Conservation (phyloP, 192 early-diverging fungal species). For the Rhizoclosmatium sp. region DNA sequence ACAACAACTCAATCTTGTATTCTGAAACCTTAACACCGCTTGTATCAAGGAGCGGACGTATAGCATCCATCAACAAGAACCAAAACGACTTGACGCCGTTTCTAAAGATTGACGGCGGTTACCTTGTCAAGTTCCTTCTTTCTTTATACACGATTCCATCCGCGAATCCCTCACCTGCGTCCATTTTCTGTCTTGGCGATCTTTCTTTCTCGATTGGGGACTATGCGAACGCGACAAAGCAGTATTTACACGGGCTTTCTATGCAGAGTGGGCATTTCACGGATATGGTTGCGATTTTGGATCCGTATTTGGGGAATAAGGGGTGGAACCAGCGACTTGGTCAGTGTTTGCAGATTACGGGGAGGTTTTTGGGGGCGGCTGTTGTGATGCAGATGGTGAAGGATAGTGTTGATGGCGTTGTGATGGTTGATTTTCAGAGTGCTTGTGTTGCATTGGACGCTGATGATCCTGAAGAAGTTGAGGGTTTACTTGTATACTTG, state of each 20-base stretch:
- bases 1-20: neutral
- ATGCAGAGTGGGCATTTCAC: constrained; percentile 7
- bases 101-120: constrained; percentile 8
- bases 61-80: neutral
- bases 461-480: neutral
- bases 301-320: neutral
- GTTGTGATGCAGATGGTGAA: neutral
- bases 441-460: constrained; percentile 15
- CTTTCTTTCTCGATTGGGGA: constrained; percentile 12
- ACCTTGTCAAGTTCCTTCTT: constrained; percentile 22
- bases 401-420: neutral
- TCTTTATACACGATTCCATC: neutral
- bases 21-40: neutral
- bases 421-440: neutral
- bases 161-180: neutral
- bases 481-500: neutral
- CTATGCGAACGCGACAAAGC: neutral
- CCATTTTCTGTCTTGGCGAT: constrained; percentile 16
- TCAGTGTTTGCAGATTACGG: constrained; percentile 5
- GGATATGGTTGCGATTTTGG: neutral
- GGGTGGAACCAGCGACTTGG: constrained; percentile 1
- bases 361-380: constrained; percentile 6
- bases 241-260: constrained; percentile 13
- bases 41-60: neutral
- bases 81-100: constrained; percentile 11